Conservation (phyloP, 2,329 filamentous ascomycete genomes). For the Aspergillus fischeri region DNA sequence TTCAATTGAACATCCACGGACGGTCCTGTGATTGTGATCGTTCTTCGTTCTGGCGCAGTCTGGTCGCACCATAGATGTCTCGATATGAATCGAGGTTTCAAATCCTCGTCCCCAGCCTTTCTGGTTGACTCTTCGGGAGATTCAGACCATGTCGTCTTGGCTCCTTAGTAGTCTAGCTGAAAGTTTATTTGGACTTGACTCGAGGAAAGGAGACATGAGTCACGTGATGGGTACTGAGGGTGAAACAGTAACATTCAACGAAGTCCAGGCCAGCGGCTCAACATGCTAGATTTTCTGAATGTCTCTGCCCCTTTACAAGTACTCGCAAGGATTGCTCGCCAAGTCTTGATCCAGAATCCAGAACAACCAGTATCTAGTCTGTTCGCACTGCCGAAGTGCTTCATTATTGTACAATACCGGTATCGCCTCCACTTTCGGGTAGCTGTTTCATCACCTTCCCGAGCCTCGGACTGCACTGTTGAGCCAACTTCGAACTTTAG, state of each 20-base stretch:
- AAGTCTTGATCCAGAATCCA: neutral
- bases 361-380: neutral
- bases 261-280: neutral
- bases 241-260: neutral
- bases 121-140: neutral
- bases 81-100: no score
- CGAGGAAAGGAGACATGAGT: neutral
- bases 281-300: no score
- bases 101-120: neutral
- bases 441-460: neutral
- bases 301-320: neutral
- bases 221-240: neutral
- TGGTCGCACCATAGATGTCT: no score
- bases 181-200: neutral
- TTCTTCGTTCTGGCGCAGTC: neutral
- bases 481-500: neutral
- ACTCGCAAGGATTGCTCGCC: neutral
- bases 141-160: neutral
- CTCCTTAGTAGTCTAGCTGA: neutral
- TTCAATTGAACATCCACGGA: neutral
- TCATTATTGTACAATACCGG: neutral
- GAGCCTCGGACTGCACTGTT: neutral
- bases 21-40: neutral
- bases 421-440: neutral
- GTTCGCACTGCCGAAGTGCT: neutral